Evolutionary conservation across 2,329 filamentous ascomycete species (phyloP).

Genomic region (Colletotrichum destructivum): DNA sequence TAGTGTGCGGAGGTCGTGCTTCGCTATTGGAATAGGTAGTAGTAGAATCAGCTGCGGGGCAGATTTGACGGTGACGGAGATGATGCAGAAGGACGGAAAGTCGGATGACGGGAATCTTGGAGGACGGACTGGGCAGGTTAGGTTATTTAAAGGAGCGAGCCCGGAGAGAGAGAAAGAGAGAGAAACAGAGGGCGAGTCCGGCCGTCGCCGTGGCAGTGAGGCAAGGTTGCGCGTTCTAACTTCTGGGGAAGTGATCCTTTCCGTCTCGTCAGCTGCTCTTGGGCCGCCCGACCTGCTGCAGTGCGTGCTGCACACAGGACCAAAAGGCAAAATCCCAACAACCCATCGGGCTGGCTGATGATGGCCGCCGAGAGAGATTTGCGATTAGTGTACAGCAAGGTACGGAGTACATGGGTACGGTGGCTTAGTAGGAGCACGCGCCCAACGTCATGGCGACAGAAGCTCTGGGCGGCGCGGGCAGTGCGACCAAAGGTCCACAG

Average conservation of each 20-base stretch:
- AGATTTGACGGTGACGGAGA: neutral
- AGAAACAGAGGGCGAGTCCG: neutral
- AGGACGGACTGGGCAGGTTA: constrained; percentile 5
- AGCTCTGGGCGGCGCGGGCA: constrained; percentile 30
- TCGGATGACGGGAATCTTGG: neutral
- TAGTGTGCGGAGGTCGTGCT: neutral
- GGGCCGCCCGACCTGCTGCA: constrained; percentile 7
- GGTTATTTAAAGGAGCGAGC: constrained; percentile 19
- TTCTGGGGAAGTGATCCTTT: constrained; percentile 13
- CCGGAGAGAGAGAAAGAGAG: neutral
- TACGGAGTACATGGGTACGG: neutral
- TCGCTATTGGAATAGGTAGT: neutral
- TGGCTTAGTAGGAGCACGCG: constrained; percentile 40
- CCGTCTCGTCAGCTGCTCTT: constrained; percentile 18
- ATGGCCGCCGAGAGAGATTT: constrained; percentile 1
- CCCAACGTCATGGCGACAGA: constrained; percentile 34
- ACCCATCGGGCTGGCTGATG: constrained; percentile 22
- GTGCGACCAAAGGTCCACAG: constrained; percentile 22
- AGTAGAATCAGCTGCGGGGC: constrained; percentile 22
- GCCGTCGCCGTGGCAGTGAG: constrained; percentile 6
- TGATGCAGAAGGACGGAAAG: constrained; percentile 12
- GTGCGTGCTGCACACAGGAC: neutral
- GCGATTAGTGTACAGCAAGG: neutral
- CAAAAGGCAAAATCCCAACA: neutral
- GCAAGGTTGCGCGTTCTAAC: constrained; percentile 15